These are phyloP conservation scores for Neurospora sp. DNA, from an alignment of 495 filamentous ascomycete genomes.

Conservation along the genomic window DNA sequence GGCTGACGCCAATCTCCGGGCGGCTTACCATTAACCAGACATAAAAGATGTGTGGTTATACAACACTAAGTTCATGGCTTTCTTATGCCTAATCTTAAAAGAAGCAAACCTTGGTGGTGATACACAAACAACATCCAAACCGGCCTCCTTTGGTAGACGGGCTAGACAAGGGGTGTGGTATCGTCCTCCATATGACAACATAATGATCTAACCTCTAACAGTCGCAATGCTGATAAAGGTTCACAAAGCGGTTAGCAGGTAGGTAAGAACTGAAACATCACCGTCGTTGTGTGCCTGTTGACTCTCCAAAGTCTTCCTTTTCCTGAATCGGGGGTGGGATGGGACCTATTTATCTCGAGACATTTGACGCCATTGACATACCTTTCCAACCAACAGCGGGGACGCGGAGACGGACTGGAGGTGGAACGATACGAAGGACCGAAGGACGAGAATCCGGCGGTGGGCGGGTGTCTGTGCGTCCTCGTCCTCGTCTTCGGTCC, in stretches of 20 bases:
- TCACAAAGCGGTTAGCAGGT: neutral
- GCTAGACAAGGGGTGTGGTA: neutral
- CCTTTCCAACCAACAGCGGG: neutral
- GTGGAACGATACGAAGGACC: neutral
- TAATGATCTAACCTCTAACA: neutral
- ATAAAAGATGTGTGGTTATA: neutral
- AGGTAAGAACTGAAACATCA: neutral
- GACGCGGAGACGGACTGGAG: neutral
- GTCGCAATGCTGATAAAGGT: neutral
- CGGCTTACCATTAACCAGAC: neutral
- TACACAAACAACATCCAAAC: neutral
- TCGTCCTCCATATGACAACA: neutral
- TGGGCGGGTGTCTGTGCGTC: neutral
- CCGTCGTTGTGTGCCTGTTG: neutral
- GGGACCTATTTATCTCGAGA: neutral
- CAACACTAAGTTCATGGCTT: neutral
- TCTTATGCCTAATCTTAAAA: neutral
- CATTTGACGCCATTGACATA: neutral
- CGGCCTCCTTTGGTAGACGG: neutral
- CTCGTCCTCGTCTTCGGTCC: neutral
- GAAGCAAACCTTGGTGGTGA: neutral
- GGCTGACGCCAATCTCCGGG: neutral
- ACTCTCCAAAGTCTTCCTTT: too few relatives aligned
- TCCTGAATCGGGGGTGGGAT: neutral
- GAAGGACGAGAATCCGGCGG: neutral